These are phyloP conservation scores for Hypoxylon sp. DNA, from an alignment of 2,329 filamentous ascomycete genomes.

Conservation along the genomic window DNA sequence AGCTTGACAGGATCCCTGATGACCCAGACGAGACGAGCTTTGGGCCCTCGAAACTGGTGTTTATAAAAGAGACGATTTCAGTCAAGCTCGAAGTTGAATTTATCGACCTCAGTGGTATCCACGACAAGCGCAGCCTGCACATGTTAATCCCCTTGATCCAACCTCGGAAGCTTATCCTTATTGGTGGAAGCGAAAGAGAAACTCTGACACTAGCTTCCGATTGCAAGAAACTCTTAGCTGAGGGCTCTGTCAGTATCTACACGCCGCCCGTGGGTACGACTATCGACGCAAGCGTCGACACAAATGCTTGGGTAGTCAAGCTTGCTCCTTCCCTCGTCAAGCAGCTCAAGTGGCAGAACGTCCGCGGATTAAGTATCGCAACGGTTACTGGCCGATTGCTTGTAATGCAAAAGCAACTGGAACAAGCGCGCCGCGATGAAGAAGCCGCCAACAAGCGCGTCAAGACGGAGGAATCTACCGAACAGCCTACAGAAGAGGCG, in stretches of 20 bases:
- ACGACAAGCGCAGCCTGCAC: slow-evolving; percentile 93
- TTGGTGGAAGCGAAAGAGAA: slow-evolving; percentile 84
- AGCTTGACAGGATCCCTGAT: slow-evolving; percentile 72
- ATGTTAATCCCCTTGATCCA: slow-evolving; percentile 96
- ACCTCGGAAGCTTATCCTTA: slow-evolving; percentile 93
- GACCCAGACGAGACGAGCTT: slow-evolving; percentile 64
- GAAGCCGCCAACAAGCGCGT: slow-evolving; percentile 64
- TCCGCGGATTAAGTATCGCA: slow-evolving; percentile 89
- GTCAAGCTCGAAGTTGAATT: slow-evolving; percentile 85
- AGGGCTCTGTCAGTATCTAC: slow-evolving; percentile 78
- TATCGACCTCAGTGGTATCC: slow-evolving; percentile 91
- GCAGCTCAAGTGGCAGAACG: slow-evolving; percentile 93
- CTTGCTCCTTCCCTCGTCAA: slow-evolving; percentile 87
- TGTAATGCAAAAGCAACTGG: slow-evolving; percentile 53
- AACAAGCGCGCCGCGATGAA: slow-evolving; percentile 66
- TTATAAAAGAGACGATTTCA: slow-evolving; percentile 73
- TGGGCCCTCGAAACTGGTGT: slow-evolving; percentile 83
- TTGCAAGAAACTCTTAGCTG: slow-evolving; percentile 78
- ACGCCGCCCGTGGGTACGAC: slow-evolving; percentile 81
- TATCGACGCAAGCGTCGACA: slow-evolving; percentile 95
- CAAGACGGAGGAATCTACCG: slow-evolving; percentile 60
- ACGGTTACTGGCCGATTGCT: slow-evolving; percentile 84
- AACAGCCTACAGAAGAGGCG: slow-evolving; percentile 37
- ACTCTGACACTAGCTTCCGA: slow-evolving; percentile 84
- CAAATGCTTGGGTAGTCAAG: slow-evolving; percentile 96